Percentiles rank a stretch among this genome's conserved stretches.
Evolutionary conservation across 2,329 filamentous ascomycete species (phyloP).

Genomic region (Chaetothyriales sp.): DNA sequence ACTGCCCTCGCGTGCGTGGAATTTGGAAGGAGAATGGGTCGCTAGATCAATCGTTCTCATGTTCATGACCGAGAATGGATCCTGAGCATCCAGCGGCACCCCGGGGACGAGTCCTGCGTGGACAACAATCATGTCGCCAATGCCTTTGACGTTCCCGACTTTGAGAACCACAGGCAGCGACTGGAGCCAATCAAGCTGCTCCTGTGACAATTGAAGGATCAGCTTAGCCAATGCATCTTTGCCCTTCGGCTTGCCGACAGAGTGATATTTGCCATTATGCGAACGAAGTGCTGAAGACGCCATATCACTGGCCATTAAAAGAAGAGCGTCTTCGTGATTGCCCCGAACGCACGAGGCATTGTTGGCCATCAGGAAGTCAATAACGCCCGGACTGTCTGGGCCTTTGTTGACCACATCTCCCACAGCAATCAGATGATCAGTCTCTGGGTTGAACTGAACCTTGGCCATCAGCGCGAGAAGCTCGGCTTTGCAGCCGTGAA

Average conservation of each 20-base stretch:
- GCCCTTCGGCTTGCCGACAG: background rate
- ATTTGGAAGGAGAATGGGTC: slow-evolving; percentile 39
- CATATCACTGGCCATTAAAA: slow-evolving; percentile 45
- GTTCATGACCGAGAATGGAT: slow-evolving; percentile 77
- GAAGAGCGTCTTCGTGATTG: slow-evolving; percentile 79
- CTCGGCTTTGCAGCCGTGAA: slow-evolving; percentile 71
- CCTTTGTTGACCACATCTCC: slow-evolving; percentile 80
- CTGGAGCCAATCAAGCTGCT: slow-evolving; percentile 57
- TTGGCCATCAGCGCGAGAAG: slow-evolving; percentile 51
- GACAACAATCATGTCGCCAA: slow-evolving; percentile 55
- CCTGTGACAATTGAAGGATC: slow-evolving; percentile 41
- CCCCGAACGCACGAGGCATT: slow-evolving; percentile 73
- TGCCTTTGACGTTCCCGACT: slow-evolving; percentile 47
- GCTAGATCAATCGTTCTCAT: slow-evolving; percentile 66
- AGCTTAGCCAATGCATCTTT: slow-evolving; percentile 36
- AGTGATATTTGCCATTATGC: background rate
- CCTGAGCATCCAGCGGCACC: slow-evolving; percentile 53
- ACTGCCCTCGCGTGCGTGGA: slow-evolving; percentile 37
- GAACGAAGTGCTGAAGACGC: background rate
- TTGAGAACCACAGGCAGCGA: slow-evolving; percentile 64
- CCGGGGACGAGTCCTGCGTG: slow-evolving; percentile 78
- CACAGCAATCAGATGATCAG: slow-evolving; percentile 62
- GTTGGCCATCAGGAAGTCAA: slow-evolving; percentile 59
- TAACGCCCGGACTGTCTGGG: slow-evolving; percentile 64
- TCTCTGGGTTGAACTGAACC: slow-evolving; percentile 43